Conservation (phyloP, 192 early-diverging fungal species). For the Mortierella hygrophila region DNA sequence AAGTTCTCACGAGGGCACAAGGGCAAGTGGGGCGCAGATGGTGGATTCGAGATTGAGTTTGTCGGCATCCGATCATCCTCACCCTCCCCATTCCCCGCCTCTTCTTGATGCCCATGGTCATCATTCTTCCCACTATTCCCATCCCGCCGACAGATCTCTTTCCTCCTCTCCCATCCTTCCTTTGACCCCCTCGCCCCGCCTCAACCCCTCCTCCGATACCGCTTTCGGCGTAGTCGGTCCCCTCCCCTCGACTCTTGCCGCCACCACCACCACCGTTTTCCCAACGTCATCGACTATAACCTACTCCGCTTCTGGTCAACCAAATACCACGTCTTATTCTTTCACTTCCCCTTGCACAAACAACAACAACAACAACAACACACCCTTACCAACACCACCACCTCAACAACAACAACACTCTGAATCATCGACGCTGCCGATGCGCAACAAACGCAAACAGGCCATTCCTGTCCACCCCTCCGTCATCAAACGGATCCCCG, state of each 20-base stretch:
- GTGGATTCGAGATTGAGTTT: constrained; percentile 3
- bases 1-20: neutral
- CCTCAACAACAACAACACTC: constrained; percentile 2
- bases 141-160: constrained; percentile 5
- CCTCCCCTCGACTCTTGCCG: neutral
- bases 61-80: constrained; percentile 15
- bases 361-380: neutral
- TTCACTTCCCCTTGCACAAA: neutral
- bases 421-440: neutral
- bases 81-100: constrained; percentile 13
- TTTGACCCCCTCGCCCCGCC: constrained; percentile 33
- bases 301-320: too few species aligned
- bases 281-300: constrained; percentile 8
- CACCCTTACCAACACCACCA: neutral
- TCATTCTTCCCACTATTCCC: neutral
- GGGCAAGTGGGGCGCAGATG: neutral
- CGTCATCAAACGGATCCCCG: constrained; percentile 45
- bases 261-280: neutral
- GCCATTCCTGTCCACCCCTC: constrained; percentile 43
- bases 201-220: constrained; percentile 13
- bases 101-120: constrained; percentile 4
- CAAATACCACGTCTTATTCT: neutral
- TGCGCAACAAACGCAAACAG: constrained; percentile 51
- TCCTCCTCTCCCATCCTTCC: constrained; percentile 22
- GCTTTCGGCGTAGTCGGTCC: neutral